Conservation (phyloP, 225 moss, liverwort and hornwort species). For the Thuidium tamariscinum region DNA sequence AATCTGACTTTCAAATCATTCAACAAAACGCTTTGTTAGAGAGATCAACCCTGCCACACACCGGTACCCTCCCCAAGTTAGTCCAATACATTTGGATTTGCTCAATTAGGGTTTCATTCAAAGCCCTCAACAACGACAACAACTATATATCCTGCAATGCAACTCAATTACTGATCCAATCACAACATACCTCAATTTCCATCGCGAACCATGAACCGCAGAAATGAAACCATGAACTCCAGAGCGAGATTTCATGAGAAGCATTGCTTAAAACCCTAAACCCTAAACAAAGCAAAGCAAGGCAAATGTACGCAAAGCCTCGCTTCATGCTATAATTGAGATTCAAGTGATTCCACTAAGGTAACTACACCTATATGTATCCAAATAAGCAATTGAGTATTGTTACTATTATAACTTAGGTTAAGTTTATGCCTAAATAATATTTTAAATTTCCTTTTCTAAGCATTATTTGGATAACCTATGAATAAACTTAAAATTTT, state of each 20-base stretch:
- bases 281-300: not conserved
- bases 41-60: not conserved
- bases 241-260: not conserved
- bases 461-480: accelerated
- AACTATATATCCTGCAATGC: not conserved
- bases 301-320: not conserved
- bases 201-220: not conserved
- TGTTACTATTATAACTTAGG: no score
- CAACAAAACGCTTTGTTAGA: not conserved
- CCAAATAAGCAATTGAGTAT: not conserved
- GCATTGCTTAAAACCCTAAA: not conserved
- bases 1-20: not conserved
- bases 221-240: not conserved
- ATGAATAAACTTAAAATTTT: not conserved
- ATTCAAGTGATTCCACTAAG: not conserved
- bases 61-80: not conserved
- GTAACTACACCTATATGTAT: not conserved
- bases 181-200: not conserved
- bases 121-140: not conserved
- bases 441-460: not conserved
- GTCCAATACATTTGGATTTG: not conserved
- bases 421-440: no score
- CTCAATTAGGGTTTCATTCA: not conserved
- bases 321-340: no score
- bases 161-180: not conserved